A percentile compares a stretch with the other conserved stretches of the same genome.
Evolutionary conservation across 257 asterid species (phyloP).

Genomic region (Solanum lycopersicoides): DNA sequence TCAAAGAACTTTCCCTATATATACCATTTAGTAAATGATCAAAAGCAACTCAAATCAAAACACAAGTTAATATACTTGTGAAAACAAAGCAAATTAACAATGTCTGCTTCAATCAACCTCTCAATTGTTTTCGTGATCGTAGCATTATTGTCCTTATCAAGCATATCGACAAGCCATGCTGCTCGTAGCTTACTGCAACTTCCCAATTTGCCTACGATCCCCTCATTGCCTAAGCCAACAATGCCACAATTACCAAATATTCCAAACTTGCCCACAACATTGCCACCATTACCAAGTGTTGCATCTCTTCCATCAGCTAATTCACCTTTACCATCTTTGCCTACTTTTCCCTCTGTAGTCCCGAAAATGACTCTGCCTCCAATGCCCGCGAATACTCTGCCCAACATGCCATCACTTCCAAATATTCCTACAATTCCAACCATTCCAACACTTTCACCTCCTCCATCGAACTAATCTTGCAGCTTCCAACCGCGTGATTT

Average conservation of each 20-base stretch:
- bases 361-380: background rate
- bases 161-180: background rate
- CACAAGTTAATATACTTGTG: background rate
- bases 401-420: background rate
- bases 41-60: background rate
- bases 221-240: background rate
- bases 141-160: background rate
- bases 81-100: too few relatives aligned
- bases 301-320: background rate
- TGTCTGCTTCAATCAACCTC: background rate
- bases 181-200: background rate
- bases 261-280: background rate
- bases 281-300: background rate
- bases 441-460: background rate
- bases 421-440: background rate
- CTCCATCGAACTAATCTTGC: background rate
- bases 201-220: background rate
- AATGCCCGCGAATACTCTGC: background rate
- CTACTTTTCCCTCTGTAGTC: background rate
- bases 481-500: background rate
- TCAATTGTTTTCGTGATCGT: background rate
- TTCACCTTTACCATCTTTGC: background rate
- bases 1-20: background rate
- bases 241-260: background rate
- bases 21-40: background rate